Evolutionary conservation across 2,329 filamentous ascomycete genomes (phyloP).

Genomic region (Didymella exigua): DNA sequence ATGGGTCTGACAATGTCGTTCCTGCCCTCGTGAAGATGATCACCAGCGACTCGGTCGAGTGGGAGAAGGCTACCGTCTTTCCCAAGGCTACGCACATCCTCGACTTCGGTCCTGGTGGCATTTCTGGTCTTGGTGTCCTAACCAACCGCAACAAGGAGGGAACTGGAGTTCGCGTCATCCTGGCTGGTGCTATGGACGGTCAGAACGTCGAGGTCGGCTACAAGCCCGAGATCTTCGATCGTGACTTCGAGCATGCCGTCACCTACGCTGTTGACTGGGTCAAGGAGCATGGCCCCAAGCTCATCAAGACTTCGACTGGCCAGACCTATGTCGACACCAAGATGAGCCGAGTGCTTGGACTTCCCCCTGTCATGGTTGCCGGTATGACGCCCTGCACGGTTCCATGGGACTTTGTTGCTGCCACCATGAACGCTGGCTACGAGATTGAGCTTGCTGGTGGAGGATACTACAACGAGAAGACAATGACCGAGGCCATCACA

Average conservation of each 20-base stretch:
- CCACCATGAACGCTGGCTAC: slow-evolving; percentile 60
- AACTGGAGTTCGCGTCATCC: slow-evolving; percentile 93
- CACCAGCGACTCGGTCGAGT: slow-evolving; percentile 90
- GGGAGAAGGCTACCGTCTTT: slow-evolving; percentile 94
- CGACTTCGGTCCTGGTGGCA: slow-evolving; percentile 95
- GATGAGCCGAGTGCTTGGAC: slow-evolving; percentile 54
- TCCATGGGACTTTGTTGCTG: slow-evolving; percentile 58
- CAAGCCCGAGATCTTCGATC: slow-evolving; percentile 96
- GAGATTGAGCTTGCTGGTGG: slow-evolving; percentile 58
- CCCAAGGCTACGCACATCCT: slow-evolving; percentile 89
- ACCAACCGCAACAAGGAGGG: slow-evolving; percentile 99
- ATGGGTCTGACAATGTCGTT: slow-evolving; percentile 75
- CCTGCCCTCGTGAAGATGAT: slow-evolving; percentile 89
- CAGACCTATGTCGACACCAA: slow-evolving; percentile 95
- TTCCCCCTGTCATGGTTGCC: slow-evolving; percentile 56
- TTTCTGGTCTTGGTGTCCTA: slow-evolving; percentile 92
- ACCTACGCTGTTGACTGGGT: slow-evolving; percentile 98
- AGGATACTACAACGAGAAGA: slow-evolving; percentile 56
- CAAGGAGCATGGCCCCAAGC: slow-evolving; percentile 90
- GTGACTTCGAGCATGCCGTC: slow-evolving; percentile 91
- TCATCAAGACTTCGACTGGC: slow-evolving; percentile 87
- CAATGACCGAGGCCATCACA: slow-evolving; percentile 54
- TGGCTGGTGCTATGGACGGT: slow-evolving; percentile 91
- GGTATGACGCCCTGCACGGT: slow-evolving; percentile 58
- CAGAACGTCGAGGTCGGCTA: slow-evolving; percentile 91